Evolutionary conservation across 306 rosid genomes (phyloP), one percentile per base, ranked within the genome.

Genomic region (Clitoria ternatea): DNA sequence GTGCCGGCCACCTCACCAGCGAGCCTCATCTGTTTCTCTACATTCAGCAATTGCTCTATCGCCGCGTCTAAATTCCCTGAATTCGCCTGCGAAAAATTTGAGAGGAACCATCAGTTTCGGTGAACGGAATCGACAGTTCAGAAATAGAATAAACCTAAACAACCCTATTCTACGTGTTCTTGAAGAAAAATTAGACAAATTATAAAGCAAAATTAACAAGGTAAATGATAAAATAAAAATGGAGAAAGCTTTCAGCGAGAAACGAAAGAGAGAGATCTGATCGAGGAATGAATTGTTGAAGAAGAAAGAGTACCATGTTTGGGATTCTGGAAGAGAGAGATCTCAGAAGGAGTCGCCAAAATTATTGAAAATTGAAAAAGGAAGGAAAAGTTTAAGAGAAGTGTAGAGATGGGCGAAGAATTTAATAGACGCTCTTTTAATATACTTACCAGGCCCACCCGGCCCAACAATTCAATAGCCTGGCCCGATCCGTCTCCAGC

Each of bases 21-120:
- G 1, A 85, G 88, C 48, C 98, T 85, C 92, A 85, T 86, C 82
- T 90, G 92, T 80, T 92, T 92, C 89, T 88, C 98, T 20, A 85
- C 93, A 73, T 85, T 90, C 44, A 92, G 87, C 72, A 92, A 50
- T 54, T 87, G 86, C 84, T 90, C 98, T 37, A 92, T 85, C 35
- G 74, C 37, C 1, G 81, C 77, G 61, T 88, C 97, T 47, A 92
- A 74, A 71, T 84, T 80, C 7, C 81, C 87, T 26, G 79, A 76
- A 13, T 82, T 87, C 69, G 86, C 97, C 98, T 92, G 48, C 60
- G 1, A 8, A 48, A 19, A 72, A 79, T 3, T 54, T 43, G 33
- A 32, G 7, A 10, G 66, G 36, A 75, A 59, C 43, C 42, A 1
- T 22, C 23, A 35, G 45, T 30, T 48, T 1, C 64, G 3, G 20